Base-by-base conservation (phyloP, 495 filamentous ascomycete genomes). In the Podospora bellae-mahoneyi region DNA sequence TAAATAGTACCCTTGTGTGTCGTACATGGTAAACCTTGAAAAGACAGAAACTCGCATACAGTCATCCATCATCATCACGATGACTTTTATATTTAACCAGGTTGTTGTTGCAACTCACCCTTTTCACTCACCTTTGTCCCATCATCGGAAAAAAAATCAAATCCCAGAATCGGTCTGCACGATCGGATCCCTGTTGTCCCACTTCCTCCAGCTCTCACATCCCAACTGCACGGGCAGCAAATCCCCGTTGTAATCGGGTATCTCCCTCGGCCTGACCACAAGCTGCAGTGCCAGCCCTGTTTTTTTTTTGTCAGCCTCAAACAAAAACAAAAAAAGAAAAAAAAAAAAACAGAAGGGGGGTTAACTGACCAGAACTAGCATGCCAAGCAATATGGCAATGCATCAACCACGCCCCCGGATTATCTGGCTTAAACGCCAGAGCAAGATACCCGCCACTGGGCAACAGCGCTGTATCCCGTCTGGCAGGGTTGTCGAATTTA, bases 401-500 rank as follows among this genome's bases (percentile, higher is more conserved):
- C 20, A 68, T 63, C 18, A 74, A 58, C 73, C 73, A 74, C n/a
- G 73, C 73, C 0, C 73, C 73, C 6, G 73, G 73, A 39, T 88
- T 88, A 67, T 88, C 84, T 16, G 84, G 83, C 77, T 84, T 76
- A 72, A 88, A 89, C 10, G 79, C 86, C 2, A 89, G 77, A 13
- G 85, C 76, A 58, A 85, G 66, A 71, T 82, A 78, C 4, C 84
- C 86, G 27, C 64, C 67, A 0, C 74, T 72, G 1, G 83, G 82
- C 0, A 92, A 72, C 69, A 87, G 74, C 2, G 86, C 87, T 4
- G 84, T 85, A 71, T 90, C 89, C 5, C 88, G 78, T 0, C 88
- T 81, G 3, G 84, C 79, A 3, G 88, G 86, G 73, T 82, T 87
- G 10, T 69, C 34, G 34, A 75, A 71, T 68, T 71, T 73, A 44